phyloP scores from a whole-genome alignment of 2,329 filamentous ascomycete species.

The Botrytis hyacinthi region DNA sequence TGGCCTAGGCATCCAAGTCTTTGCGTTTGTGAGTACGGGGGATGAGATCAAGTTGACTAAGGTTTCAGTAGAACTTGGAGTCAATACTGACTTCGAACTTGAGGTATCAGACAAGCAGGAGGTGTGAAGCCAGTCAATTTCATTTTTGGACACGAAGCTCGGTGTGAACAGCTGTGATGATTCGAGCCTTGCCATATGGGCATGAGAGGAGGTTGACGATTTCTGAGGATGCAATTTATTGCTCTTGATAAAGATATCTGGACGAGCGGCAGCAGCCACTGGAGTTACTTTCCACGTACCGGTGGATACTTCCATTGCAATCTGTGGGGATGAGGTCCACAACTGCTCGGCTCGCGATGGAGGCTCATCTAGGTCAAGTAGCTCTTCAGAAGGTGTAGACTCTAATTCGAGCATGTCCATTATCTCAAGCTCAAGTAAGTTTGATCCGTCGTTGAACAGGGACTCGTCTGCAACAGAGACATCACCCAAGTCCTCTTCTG shows the following conservation, averaged over 20 bases:
- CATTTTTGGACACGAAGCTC: not conserved
- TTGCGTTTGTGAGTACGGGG: not conserved
- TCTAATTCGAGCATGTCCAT: not conserved
- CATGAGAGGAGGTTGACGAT: not conserved
- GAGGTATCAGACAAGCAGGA: not conserved
- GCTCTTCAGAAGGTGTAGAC: not conserved
- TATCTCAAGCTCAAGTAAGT: not conserved
- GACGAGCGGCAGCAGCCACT: no score
- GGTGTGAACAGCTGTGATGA: not conserved
- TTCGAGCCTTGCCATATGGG: not conserved
- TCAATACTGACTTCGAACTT: not conserved
- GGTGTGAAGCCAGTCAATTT: slow-evolving; percentile 9
- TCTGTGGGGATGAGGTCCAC: not conserved
- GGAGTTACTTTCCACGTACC: not conserved
- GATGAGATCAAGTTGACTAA: not conserved
- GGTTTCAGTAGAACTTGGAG: not conserved
- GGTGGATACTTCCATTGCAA: not conserved
- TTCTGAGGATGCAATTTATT: not conserved
- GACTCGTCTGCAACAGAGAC: not conserved
- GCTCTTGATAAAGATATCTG: slow-evolving; percentile 8
- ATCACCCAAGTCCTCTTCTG: no score
- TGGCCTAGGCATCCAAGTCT: slow-evolving; percentile 20
- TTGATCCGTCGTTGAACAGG: not conserved
- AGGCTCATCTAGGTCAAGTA: not conserved
- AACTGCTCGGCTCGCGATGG: not conserved